Evolutionary conservation across 495 filamentous ascomycete species (phyloP).

Genomic region (Aspergillus homomorphus): DNA sequence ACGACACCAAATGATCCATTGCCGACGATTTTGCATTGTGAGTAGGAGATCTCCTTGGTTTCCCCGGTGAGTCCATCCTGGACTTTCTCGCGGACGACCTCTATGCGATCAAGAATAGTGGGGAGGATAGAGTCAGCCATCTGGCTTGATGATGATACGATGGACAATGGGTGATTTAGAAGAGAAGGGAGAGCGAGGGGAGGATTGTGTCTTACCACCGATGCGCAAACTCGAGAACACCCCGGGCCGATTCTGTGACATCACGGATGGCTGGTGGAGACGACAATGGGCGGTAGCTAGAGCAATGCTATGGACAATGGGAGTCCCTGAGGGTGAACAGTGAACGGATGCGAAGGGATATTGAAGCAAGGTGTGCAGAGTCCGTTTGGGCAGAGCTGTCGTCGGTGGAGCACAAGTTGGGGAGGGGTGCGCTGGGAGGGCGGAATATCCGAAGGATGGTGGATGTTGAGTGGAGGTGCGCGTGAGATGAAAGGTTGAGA

Average conservation of each 20-base stretch:
- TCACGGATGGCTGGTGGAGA: conserved; percentile 36
- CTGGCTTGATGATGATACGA: conserved; percentile 4
- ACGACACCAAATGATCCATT: conserved; percentile 99
- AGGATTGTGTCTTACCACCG: conserved; percentile 61
- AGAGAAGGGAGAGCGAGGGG: conserved; percentile 12
- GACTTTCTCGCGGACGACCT: conserved; percentile 97
- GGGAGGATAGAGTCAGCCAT: conserved; percentile 7
- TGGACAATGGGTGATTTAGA: too few relatives aligned
- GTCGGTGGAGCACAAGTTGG: conserved; percentile 28
- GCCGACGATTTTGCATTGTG: conserved; percentile 99
- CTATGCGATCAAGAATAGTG: conserved; percentile 42
- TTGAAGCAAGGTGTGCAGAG: conserved; percentile 32
- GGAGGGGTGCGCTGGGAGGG: conserved; percentile 28
- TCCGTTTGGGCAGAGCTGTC: conserved; percentile 52
- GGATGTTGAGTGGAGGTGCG: conserved; percentile 32
- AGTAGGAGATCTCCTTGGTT: conserved; percentile 93
- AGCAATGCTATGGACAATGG: conserved; percentile 35
- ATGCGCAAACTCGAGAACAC: conserved; percentile 75
- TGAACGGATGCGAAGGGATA: conserved; percentile 36
- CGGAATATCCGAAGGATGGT: conserved; percentile 30
- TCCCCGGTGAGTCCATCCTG: conserved; percentile 97
- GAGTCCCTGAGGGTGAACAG: conserved; percentile 49
- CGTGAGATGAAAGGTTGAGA: conserved; percentile 31
- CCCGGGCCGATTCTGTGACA: conserved; percentile 74
- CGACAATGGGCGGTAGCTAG: conserved; percentile 18